A percentile compares a stretch with the other conserved stretches of the same genome.
Evolutionary conservation across 805 yeast genomes (phyloP).

Genomic region (Metschnikowia bowlesiae): DNA sequence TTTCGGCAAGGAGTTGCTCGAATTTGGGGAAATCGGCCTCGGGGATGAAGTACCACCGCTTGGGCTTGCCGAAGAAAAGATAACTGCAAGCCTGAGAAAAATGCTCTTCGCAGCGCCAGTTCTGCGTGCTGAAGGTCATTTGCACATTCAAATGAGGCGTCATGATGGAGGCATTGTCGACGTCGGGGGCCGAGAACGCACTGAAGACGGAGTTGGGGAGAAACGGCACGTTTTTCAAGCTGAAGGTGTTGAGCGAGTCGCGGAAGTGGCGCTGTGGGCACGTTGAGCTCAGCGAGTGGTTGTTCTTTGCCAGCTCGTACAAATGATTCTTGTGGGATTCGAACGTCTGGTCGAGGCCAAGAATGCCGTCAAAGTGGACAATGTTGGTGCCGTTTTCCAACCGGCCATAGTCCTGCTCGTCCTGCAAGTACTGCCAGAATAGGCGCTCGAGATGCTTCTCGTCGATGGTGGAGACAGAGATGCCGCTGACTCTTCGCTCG

Average conservation of each 20-base stretch:
- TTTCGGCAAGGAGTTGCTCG: conserved; percentile 37
- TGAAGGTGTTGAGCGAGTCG: conserved; percentile 45
- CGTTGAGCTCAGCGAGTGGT: not conserved
- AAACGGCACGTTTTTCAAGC: conserved; percentile 51
- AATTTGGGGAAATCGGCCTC: conserved; percentile 50
- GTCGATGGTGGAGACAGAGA: conserved; percentile 1
- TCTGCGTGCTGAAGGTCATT: conserved; percentile 49
- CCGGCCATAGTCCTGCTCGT: conserved; percentile 7
- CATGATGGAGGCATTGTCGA: conserved; percentile 41
- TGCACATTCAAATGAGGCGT: conserved; percentile 47
- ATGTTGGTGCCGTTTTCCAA: not conserved
- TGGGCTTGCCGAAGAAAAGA: conserved; percentile 51
- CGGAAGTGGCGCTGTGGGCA: not conserved
- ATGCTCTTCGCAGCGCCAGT: conserved; percentile 62
- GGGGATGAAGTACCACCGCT: conserved; percentile 61
- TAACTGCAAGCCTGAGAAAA: conserved; percentile 51
- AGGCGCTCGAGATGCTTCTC: conserved; percentile 32
- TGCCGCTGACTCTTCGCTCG: conserved; percentile 1
- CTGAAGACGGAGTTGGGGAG: conserved; percentile 47
- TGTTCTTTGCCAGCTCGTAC: not conserved
- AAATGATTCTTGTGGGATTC: not conserved
- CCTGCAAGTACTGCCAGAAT: conserved; percentile 35
- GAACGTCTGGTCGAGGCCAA: not conserved
- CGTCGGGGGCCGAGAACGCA: conserved; percentile 36
- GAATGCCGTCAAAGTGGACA: not conserved